These are phyloP conservation scores for Thermoascus crustaceus DNA, from an alignment of 2,329 filamentous ascomycete species.

Conservation along the genomic window DNA sequence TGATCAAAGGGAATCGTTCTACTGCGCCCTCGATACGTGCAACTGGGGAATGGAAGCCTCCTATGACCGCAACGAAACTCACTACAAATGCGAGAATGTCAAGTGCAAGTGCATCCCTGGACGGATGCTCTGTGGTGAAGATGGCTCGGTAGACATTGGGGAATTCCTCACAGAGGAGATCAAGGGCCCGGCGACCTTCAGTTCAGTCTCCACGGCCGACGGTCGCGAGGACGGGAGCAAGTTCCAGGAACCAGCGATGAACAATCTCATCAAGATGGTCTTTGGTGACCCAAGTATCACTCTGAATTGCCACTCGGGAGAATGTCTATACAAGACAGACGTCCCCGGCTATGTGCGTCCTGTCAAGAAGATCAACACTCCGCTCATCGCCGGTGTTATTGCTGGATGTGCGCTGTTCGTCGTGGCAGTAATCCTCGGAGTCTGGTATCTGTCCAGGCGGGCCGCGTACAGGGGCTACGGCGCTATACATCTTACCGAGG, in stretches of 20 bases:
- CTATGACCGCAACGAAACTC: slow-evolving; percentile 67
- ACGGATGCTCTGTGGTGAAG: slow-evolving; percentile 87
- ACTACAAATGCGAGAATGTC: slow-evolving; percentile 77
- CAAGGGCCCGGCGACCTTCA: slow-evolving; percentile 78
- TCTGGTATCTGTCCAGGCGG: slow-evolving; percentile 83
- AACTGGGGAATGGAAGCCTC: slow-evolving; percentile 61
- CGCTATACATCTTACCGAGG: slow-evolving; percentile 68
- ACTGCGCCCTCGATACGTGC: slow-evolving; percentile 81
- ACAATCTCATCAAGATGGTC: slow-evolving; percentile 75
- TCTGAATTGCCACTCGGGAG: slow-evolving; percentile 72
- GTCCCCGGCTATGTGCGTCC: slow-evolving; percentile 84
- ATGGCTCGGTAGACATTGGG: slow-evolving; percentile 81
- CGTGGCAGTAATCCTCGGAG: slow-evolving; percentile 70
- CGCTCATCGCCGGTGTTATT: slow-evolving; percentile 88
- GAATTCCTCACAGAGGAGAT: slow-evolving; percentile 81
- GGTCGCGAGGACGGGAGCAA: slow-evolving; percentile 62
- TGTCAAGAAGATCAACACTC: slow-evolving; percentile 92
- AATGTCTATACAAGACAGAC: slow-evolving; percentile 88
- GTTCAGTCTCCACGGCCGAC: slow-evolving; percentile 51
- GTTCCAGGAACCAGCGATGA: slow-evolving; percentile 89
- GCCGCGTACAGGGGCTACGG: slow-evolving; percentile 54
- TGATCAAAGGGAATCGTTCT: slow-evolving; percentile 88
- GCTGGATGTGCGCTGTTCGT: slow-evolving; percentile 78
- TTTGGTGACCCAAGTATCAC: slow-evolving; percentile 90
- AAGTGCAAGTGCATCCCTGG: slow-evolving; percentile 81